These are phyloP conservation scores for Clavispora asparagi DNA, from an alignment of 805 yeast species.

Conservation along the genomic window DNA sequence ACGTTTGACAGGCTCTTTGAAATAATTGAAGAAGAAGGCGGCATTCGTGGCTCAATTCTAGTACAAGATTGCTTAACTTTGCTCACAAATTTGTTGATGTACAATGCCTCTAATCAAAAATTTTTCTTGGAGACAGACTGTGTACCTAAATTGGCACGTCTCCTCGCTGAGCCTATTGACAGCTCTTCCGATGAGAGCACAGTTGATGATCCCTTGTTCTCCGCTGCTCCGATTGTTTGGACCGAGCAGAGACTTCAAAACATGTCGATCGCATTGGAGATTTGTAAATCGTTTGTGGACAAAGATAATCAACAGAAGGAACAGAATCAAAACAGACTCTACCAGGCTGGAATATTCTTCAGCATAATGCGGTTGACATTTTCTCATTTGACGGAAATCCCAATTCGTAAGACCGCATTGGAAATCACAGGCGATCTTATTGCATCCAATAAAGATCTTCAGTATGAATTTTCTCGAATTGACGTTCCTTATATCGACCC, in stretches of 20 bases:
- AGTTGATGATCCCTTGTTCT: slow-evolving; percentile 11
- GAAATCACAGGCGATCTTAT: slow-evolving; percentile 75
- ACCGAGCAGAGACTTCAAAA: slow-evolving; percentile 70
- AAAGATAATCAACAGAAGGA: slow-evolving; percentile 66
- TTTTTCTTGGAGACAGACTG: slow-evolving; percentile 83
- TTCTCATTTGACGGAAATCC: slow-evolving; percentile 55
- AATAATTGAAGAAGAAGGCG: slow-evolving; percentile 85
- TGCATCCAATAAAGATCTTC: slow-evolving; percentile 59
- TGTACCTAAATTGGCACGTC: slow-evolving; percentile 54
- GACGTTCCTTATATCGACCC: slow-evolving; percentile 94
- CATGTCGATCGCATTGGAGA: slow-evolving; percentile 61
- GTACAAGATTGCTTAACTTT: slow-evolving; percentile 86
- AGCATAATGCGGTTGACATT: slow-evolving; percentile 68
- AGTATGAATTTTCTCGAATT: slow-evolving; percentile 65
- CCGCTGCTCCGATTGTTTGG: slow-evolving; percentile 55
- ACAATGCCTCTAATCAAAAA: slow-evolving; percentile 86
- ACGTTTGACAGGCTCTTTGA: slow-evolving; percentile 77
- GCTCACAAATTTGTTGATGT: slow-evolving; percentile 65
- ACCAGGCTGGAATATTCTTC: slow-evolving; percentile 58
- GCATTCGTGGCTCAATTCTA: slow-evolving; percentile 80
- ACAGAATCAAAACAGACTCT: slow-evolving; percentile 56
- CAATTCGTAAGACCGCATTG: slow-evolving; percentile 63
- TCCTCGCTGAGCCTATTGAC: slow-evolving; percentile 59
- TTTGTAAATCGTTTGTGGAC: slow-evolving; percentile 62
- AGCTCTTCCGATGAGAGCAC: slow-evolving; percentile 21